phyloP scores from a whole-genome alignment of 163 green algal species.

The Chlorella variabilis region DNA sequence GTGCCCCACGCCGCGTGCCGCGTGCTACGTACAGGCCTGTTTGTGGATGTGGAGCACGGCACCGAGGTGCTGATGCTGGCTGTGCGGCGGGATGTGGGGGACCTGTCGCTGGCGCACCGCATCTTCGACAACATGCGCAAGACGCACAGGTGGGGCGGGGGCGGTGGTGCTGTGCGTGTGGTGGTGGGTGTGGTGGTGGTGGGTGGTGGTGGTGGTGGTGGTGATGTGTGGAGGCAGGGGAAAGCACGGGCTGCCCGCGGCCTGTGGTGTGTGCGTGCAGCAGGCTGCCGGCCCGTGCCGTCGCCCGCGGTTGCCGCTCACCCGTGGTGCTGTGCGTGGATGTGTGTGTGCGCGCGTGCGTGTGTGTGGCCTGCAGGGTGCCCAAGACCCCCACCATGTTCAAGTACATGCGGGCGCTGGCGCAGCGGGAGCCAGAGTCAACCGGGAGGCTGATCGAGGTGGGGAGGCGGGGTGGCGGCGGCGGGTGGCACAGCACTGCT shows the following conservation, averaged over 20 bases:
- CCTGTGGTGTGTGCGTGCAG: too few species aligned
- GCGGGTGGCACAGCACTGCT: too few species aligned
- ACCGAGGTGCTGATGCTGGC: constrained; percentile 34
- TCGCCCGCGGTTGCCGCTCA: too few species aligned
- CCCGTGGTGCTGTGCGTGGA: too few species aligned
- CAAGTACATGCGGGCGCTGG: constrained; percentile 40
- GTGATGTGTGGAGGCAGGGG: too few species aligned
- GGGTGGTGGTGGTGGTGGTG: neutral
- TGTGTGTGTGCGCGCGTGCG: neutral
- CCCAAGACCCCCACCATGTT: constrained; percentile 18
- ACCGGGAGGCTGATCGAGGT: neutral
- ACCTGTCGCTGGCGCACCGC: constrained; percentile 35
- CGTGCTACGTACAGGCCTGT: constrained; percentile 35
- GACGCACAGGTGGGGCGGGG: neutral
- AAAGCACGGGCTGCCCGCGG: too few species aligned
- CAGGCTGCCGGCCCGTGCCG: too few species aligned
- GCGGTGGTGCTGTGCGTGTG: too few species aligned
- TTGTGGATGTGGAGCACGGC: constrained; percentile 24
- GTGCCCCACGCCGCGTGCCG: too few species aligned
- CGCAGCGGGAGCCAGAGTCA: constrained; percentile 10
- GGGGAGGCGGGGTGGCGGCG: too few species aligned
- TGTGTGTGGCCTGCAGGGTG: neutral
- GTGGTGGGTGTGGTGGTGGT: neutral
- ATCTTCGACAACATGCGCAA: constrained; percentile 14
- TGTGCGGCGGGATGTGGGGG: constrained; percentile 30